These are phyloP conservation scores for Candida insectorum DNA, from an alignment of 805 yeast genomes.

Conservation along the genomic window DNA sequence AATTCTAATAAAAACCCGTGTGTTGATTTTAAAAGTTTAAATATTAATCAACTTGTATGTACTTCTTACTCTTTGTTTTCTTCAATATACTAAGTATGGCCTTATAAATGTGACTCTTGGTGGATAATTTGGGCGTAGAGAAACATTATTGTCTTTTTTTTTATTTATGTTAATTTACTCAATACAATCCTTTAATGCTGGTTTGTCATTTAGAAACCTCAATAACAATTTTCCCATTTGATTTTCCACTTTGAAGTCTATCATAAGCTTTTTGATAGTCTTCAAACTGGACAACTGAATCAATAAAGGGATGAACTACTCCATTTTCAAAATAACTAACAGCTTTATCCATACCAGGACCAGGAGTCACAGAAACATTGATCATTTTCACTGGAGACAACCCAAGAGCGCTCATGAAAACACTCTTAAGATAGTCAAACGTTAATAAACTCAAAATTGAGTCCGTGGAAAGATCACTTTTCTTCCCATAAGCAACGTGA, in stretches of 20 bases:
- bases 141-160: too few species aligned
- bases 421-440: slow-evolving; percentile 3
- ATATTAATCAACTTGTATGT: too few species aligned
- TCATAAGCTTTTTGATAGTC: slow-evolving; percentile 52
- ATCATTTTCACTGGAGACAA: neutral
- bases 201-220: too few species aligned
- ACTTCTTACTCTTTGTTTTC: too few species aligned
- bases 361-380: neutral
- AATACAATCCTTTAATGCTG: too few species aligned
- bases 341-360: slow-evolving; percentile 18
- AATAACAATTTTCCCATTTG: slow-evolving; percentile 66
- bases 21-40: too few species aligned
- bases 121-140: too few species aligned
- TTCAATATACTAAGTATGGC: too few species aligned
- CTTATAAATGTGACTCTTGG: too few species aligned
- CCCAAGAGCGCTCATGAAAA: neutral
- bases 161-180: too few species aligned
- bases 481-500: slow-evolving; percentile 56
- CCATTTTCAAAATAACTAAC: slow-evolving; percentile 45
- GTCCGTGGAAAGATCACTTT: slow-evolving; percentile 11
- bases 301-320: slow-evolving; percentile 46
- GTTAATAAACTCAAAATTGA: neutral
- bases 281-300: slow-evolving; percentile 48
- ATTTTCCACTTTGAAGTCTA: slow-evolving; percentile 41
- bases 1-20: too few species aligned